Percentiles rank a stretch among this genome's conserved stretches.
These are phyloP conservation scores for Cryptosporidium parvum DNA, from an alignment of 169 alveolate genomes.

Conservation along the genomic window DNA sequence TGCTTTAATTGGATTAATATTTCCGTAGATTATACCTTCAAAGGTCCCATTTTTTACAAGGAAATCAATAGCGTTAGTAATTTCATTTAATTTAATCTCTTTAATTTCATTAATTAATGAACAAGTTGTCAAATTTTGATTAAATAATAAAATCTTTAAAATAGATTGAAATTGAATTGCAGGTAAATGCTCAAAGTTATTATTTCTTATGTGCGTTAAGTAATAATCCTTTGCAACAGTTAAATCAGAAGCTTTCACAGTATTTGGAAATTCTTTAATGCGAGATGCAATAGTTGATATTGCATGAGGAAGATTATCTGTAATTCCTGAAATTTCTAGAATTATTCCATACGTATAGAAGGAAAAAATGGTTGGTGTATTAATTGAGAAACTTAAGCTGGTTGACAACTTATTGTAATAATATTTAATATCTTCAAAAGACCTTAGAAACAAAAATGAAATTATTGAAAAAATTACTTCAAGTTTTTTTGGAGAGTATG, in stretches of 20 bases:
- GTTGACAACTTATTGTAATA: constrained; percentile 1
- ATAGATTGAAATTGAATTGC: constrained; percentile 24
- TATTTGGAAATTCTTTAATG: neutral
- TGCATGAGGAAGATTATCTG: neutral
- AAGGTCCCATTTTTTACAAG: constrained; percentile 23
- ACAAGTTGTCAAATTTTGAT: constrained; percentile 8
- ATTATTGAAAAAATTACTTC: constrained; percentile 28
- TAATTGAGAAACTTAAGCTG: neutral
- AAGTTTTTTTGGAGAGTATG: constrained; percentile 7
- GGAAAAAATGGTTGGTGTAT: constrained; percentile 24
- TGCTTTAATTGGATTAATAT: constrained; percentile 37
- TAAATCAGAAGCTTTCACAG: constrained; percentile 9
- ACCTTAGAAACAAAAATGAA: constrained; percentile 5
- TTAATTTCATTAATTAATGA: neutral
- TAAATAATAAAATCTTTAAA: neutral
- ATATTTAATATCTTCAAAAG: constrained; percentile 31
- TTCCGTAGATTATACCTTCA: constrained; percentile 42
- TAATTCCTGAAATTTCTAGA: constrained; percentile 2
- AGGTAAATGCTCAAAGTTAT: neutral
- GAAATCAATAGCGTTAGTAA: constrained; percentile 5
- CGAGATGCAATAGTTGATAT: constrained; percentile 31
- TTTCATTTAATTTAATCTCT: constrained; percentile 4
- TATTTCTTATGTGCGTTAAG: neutral
- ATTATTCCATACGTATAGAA: constrained; percentile 18
- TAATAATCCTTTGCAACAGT: constrained; percentile 4